Evolutionary conservation across 495 filamentous ascomycete genomes (phyloP), one percentile per base, ranked within the genome.

Genomic region (Tetracladium setigerum): DNA sequence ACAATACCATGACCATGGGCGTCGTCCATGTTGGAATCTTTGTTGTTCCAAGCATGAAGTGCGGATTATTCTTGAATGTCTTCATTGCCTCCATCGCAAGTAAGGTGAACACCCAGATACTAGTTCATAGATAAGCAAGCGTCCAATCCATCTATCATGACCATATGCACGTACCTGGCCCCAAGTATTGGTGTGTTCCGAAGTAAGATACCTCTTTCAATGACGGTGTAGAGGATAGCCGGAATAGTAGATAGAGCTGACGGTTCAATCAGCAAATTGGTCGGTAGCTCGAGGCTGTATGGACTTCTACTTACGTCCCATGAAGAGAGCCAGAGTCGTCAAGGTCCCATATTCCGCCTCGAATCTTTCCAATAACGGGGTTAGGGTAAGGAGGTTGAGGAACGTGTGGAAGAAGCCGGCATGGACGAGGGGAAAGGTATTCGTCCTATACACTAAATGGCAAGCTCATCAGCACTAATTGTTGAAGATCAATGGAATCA

Each of bases 261-360:
- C 24, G 12, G 44, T 14, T 22, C 30, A 44, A 46, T 65, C 31
- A 65, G 36, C 30, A 44, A n/a, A n/a, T n/a, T n/a, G n/a, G n/a
- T n/a, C n/a, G 10, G 5, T 30, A 38, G 42, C 27, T 3, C 38
- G 24, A 37, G 27, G 34, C 14, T 15, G 9, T 14, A 30, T 14
- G 9, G 16, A 37, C 33, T 11, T 17, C 43, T 54, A 81, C 89
- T 71, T 73, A 95, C 89, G 87, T 41, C 92, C 94, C 53, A 89
- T 73, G 62, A 97, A 94, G 55, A 97, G 71, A 31, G 85, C 76
- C 39, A 91, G 56, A 15, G 88, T 79, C 19, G 84, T 83, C 55
- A 96, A 68, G n/a, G 90, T 95, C 19, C 92, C 92, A 67, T 92
- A 75, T 59, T 95, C 91, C n/a, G 79, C 71, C 67, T 98, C 92